phyloP scores from a whole-genome alignment of 208 protist genomes.

The Lotmaria passim region DNA sequence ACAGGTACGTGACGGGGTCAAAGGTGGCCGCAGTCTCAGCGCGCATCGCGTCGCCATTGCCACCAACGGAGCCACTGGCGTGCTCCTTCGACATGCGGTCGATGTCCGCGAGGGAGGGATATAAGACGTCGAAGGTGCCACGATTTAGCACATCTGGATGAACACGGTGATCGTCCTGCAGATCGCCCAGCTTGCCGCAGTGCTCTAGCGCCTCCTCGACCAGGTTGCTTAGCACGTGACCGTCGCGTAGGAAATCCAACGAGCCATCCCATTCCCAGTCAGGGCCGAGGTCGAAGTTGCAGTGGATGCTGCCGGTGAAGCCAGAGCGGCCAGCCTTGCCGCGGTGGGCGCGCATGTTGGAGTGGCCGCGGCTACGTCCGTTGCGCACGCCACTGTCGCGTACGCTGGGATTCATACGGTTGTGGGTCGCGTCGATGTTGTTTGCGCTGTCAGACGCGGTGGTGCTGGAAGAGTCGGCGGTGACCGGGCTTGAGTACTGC shows the following conservation, averaged over 20 bases:
- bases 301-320: constrained; percentile 13
- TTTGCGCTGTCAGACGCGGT: neutral
- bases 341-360: neutral
- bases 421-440: neutral
- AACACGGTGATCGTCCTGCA: constrained; percentile 25
- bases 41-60: neutral
- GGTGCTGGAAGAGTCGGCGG: neutral
- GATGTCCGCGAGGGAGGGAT: constrained; percentile 48
- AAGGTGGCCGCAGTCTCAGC: neutral
- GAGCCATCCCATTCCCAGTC: constrained; percentile 46
- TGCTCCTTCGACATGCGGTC: constrained; percentile 20
- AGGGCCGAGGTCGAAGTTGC: constrained; percentile 29
- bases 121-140: constrained; percentile 35
- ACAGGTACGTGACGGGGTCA: constrained; percentile 20
- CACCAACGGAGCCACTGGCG: too few species aligned
- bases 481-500: neutral
- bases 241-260: constrained; percentile 54
- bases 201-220: constrained; percentile 42
- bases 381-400: constrained; percentile 16
- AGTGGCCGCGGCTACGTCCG: neutral
- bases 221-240: constrained; percentile 34
- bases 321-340: constrained; percentile 4
- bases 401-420: too few species aligned
- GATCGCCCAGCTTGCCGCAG: constrained; percentile 30
- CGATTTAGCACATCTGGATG: constrained; percentile 14